Evolutionary conservation across 768 basidiomycete species (phyloP), one percentile per base, ranked within the genome.

Genomic region (Boletellus ananas): DNA sequence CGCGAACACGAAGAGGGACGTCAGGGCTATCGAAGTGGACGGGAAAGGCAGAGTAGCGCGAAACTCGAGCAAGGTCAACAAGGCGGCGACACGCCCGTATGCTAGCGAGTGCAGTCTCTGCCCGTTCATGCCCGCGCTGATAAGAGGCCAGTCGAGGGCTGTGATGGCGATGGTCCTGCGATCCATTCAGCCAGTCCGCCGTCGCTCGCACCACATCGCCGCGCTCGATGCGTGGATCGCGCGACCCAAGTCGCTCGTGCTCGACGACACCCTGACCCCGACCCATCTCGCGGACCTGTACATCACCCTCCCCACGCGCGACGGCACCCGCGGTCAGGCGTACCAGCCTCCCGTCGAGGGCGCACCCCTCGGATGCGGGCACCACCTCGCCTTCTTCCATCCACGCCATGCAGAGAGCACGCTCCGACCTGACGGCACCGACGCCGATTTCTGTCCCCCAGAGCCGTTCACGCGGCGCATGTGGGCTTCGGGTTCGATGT

Each of bases 331-430:
- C 1, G 66, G 61, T 23, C 70, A 68, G n/a, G 52, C 65, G 9
- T 79, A 71, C 55, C 51, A 60, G 16, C 66, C 68, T 17, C 83
- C 83, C 40, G 54, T 61, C 40, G 56, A 57, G 2, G 72, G 75
- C 6, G 55, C 70, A 2, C 69, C 75, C 3, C 68, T 88, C 25
- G 74, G 71, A 6, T 79, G 76, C 52, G 87, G 85, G 6, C 84
- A 87, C 58, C 84, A 87, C 56, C 75, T 90, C 20, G 82, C 74
- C 12, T 89, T 88, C 72, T 90, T 90, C 68, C 84, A 87, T 49
- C 78, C 79, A 3, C 77, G 80, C 29, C 76, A 74, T 33, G 78
- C 85, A 0, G 85, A 87, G 60, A 43, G 61, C 12, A 61, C 65
- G 17, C 72, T 90, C 34, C 76, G 83, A 12, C 57, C 72, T n/a